These are phyloP conservation scores for Emmonsiellopsis sp. DNA, from an alignment of 2,329 filamentous ascomycete genomes.

Conservation along the genomic window DNA sequence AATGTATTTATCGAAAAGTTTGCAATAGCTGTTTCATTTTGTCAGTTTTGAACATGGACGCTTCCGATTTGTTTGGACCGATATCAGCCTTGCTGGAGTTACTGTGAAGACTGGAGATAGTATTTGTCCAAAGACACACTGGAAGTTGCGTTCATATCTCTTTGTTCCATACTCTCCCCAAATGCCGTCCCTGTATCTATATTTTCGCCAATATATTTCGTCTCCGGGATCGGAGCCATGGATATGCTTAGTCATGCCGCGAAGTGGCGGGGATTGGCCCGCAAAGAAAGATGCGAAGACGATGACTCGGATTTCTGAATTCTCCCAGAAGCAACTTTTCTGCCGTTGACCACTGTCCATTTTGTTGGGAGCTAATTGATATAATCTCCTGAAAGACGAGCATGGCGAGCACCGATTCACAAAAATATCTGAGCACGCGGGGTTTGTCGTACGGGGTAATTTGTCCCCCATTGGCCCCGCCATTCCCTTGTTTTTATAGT, in stretches of 20 bases:
- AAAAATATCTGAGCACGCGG: constrained; percentile 53
- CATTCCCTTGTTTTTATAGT: background rate
- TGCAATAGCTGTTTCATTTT: no score
- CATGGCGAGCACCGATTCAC: constrained; percentile 32
- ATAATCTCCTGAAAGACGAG: background rate
- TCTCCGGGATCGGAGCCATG: background rate
- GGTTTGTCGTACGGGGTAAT: constrained; percentile 54
- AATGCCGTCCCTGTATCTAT: no score
- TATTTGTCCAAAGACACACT: no score
- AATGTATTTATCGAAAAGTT: no score
- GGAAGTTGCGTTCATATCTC: no score
- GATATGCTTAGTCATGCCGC: background rate
- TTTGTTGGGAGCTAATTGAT: background rate
- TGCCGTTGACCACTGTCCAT: background rate
- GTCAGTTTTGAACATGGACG: no score
- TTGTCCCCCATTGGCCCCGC: constrained; percentile 4
- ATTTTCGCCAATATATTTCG: background rate
- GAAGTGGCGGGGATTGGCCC: background rate
- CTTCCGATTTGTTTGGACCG: no score
- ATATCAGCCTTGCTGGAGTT: no score
- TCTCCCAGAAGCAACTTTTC: background rate
- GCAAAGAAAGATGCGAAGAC: background rate
- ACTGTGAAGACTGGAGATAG: no score
- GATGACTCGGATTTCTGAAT: background rate
- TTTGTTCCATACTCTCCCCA: no score